Evolutionary conservation across 129 eudicot species (phyloP).

Genomic region (Dittrichia graveolens): DNA sequence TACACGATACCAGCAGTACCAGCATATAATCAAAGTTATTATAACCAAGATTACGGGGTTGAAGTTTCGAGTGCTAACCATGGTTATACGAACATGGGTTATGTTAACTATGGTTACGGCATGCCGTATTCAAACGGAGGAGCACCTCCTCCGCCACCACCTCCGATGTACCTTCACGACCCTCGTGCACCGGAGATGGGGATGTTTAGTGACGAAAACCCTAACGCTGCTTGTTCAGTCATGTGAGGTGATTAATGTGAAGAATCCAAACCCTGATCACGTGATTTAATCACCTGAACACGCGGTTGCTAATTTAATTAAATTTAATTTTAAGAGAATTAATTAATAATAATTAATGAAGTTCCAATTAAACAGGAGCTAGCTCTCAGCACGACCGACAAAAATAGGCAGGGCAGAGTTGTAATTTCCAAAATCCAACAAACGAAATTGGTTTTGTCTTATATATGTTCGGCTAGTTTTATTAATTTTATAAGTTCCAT

Average conservation of each 20-base stretch:
- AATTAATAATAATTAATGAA: neutral
- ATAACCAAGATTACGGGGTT: constrained; percentile 45
- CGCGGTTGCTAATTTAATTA: neutral
- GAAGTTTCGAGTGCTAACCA: constrained; percentile 20
- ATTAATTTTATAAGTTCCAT: neutral
- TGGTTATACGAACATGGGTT: constrained; percentile 35
- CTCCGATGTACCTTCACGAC: constrained; percentile 28
- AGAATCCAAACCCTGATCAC: neutral
- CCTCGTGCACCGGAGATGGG: constrained; percentile 28
- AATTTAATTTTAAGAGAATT: no score
- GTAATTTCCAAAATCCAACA: no score
- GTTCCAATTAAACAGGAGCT: neutral
- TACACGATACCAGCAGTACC: constrained; percentile 32
- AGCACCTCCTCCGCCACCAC: constrained; percentile 37
- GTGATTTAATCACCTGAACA: neutral
- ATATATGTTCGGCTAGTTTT: constrained; percentile 5
- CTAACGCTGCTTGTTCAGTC: constrained; percentile 64
- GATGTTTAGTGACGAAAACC: constrained; percentile 79
- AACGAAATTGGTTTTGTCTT: neutral
- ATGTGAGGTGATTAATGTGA: constrained; percentile 40
- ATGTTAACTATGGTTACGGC: constrained; percentile 33
- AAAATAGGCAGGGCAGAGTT: no score
- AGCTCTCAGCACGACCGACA: no score
- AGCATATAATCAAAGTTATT: constrained; percentile 26
- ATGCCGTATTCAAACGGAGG: constrained; percentile 34